These are phyloP conservation scores for Clonostachys sp. DNA, from an alignment of 2,329 filamentous ascomycete genomes.

Conservation along the genomic window DNA sequence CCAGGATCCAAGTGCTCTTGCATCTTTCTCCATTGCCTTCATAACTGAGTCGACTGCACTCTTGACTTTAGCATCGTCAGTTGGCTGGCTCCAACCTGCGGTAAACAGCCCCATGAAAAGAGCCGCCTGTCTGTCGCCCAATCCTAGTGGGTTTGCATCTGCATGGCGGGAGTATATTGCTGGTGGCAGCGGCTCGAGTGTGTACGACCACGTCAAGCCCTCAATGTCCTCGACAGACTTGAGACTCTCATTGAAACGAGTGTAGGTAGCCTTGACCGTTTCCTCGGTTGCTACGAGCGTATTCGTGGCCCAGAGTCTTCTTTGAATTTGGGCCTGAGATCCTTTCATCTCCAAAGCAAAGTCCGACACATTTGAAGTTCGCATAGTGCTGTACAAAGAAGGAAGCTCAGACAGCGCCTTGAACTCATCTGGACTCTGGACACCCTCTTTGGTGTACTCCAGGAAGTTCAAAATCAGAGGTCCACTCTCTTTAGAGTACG, in stretches of 20 bases:
- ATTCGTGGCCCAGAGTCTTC: neutral
- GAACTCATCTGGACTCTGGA: constrained; percentile 1
- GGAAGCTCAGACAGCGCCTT: neutral
- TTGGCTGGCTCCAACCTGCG: neutral
- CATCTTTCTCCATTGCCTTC: constrained; percentile 13
- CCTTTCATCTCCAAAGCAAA: neutral
- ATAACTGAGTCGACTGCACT: constrained; percentile 15
- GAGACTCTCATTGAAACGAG: constrained; percentile 1
- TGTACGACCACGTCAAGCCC: constrained; percentile 4
- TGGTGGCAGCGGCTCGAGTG: constrained; percentile 5
- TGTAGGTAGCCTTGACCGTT: neutral
- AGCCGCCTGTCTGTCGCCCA: constrained; percentile 1
- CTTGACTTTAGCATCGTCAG: neutral
- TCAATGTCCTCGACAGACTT: constrained; percentile 2
- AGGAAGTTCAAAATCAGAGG: neutral
- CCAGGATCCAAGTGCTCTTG: neutral
- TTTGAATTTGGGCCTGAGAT: neutral
- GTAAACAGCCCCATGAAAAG: constrained; percentile 2
- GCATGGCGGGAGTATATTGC: constrained; percentile 1
- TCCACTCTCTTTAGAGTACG: neutral
- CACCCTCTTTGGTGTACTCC: constrained; percentile 1
- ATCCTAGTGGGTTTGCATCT: constrained; percentile 3
- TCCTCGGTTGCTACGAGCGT: neutral
- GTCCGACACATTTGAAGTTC: neutral
- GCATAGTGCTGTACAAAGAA: no score